These are phyloP conservation scores for Teratosphaeria epicoccoides DNA, from an alignment of 2,329 filamentous ascomycete genomes.

Conservation along the genomic window DNA sequence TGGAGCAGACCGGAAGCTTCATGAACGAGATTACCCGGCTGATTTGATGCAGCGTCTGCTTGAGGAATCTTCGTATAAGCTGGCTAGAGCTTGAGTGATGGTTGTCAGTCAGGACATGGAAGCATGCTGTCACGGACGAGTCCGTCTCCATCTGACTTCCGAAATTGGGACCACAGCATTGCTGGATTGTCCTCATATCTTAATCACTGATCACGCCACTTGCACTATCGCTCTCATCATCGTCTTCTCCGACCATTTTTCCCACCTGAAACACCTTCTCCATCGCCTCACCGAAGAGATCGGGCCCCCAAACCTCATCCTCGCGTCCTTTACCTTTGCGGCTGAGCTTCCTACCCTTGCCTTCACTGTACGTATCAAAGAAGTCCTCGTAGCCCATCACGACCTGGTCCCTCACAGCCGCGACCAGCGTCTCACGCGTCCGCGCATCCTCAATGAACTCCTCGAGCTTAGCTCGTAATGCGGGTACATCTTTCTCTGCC, in stretches of 20 bases:
- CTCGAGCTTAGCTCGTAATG: conserved; percentile 46
- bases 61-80: too few relatives aligned
- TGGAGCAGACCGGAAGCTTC: too few relatives aligned
- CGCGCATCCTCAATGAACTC: conserved; percentile 55
- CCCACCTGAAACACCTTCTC: conserved; percentile 49
- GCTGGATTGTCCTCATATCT: too few relatives aligned
- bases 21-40: too few relatives aligned
- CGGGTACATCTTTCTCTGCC: conserved; percentile 48
- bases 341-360: conserved; percentile 23
- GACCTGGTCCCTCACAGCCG: conserved; percentile 54
- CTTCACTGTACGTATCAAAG: conserved; percentile 43
- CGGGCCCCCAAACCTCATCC: conserved; percentile 54
- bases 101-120: too few relatives aligned
- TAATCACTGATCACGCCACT: conserved; percentile 12
- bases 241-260: conserved; percentile 26
- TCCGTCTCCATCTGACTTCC: too few relatives aligned
- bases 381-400: conserved; percentile 54
- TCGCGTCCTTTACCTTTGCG: conserved; percentile 51
- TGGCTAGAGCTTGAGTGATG: too few relatives aligned
- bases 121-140: too few relatives aligned
- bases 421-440: conserved; percentile 55
- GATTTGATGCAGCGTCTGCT: too few relatives aligned
- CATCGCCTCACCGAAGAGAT: conserved; percentile 54
- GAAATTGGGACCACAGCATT: too few relatives aligned
- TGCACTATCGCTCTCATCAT: conserved; percentile 18